These are phyloP conservation scores for Umbelopsis sp. DNA, from an alignment of 371 early-diverging fungal genomes.

Conservation along the genomic window DNA sequence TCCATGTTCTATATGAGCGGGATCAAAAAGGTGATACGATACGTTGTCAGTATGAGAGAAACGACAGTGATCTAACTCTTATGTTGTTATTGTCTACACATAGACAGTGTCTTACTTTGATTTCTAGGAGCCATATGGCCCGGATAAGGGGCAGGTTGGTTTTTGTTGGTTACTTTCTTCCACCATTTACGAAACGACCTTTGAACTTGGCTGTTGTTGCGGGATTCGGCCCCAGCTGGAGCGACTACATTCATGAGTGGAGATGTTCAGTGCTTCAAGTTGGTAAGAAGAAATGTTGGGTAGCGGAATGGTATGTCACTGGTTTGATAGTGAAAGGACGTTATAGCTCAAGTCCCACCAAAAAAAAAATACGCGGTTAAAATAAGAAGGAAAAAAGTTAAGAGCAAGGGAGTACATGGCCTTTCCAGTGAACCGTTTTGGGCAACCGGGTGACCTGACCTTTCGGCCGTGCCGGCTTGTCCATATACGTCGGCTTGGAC, in stretches of 20 bases:
- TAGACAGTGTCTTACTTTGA: not conserved
- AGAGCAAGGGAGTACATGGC: not conserved
- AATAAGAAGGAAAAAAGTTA: not conserved
- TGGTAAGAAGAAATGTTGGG: too few species aligned
- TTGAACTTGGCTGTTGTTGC: not conserved
- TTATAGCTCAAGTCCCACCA: not conserved
- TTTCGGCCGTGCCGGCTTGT: not conserved
- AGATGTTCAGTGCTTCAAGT: not conserved
- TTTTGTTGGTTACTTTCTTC: conserved; percentile 11
- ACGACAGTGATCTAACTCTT: too few species aligned
- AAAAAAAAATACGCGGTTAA: not conserved
- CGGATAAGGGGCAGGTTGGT: not conserved
- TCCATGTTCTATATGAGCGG: conserved; percentile 25
- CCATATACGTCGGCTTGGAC: not conserved
- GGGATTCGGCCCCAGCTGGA: not conserved
- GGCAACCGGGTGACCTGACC: not conserved
- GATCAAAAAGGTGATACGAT: not conserved
- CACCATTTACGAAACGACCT: not conserved
- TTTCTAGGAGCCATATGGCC: conserved; percentile 15
- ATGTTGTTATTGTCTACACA: not conserved
- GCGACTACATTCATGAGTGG: not conserved
- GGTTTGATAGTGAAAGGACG: not conserved
- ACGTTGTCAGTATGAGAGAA: not conserved
- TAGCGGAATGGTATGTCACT: too few species aligned
- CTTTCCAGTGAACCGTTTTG: not conserved